A percentile compares a stretch with the other conserved stretches of the same genome.
phyloP scores from a whole-genome alignment of 2,329 filamentous ascomycete genomes.

The Canariomyces notabilis region DNA sequence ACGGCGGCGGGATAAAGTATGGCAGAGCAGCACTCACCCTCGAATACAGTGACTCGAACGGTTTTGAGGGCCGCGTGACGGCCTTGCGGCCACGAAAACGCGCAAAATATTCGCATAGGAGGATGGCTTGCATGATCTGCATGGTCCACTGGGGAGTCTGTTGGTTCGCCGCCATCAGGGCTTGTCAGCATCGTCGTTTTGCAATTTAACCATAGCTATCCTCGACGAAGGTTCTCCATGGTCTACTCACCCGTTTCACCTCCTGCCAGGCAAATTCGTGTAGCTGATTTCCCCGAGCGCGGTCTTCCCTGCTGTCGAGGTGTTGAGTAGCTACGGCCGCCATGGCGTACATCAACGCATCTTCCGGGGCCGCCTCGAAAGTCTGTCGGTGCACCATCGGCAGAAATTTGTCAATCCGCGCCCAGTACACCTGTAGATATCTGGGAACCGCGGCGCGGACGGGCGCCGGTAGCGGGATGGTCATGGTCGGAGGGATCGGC shows the following conservation, averaged over 20 bases:
- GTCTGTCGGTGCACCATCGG: constrained; percentile 48
- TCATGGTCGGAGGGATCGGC: constrained; percentile 23
- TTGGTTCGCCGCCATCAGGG: constrained; percentile 17
- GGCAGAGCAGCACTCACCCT: constrained; percentile 46
- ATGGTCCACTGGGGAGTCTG: constrained; percentile 47
- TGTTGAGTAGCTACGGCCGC: constrained; percentile 53
- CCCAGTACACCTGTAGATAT: constrained; percentile 52
- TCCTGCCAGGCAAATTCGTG: constrained; percentile 49
- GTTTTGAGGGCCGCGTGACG: constrained; percentile 42
- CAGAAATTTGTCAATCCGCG: constrained; percentile 42
- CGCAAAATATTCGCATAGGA: constrained; percentile 51
- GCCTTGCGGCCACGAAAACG: constrained; percentile 50
- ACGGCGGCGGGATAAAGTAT: constrained; percentile 28
- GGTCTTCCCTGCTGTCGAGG: constrained; percentile 44
- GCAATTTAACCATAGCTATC: no score
- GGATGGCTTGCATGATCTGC: constrained; percentile 48
- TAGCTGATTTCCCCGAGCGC: constrained; percentile 44
- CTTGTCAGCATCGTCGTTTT: constrained; percentile 10
- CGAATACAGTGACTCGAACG: constrained; percentile 47
- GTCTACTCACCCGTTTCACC: constrained; percentile 45
- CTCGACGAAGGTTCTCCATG: no score
- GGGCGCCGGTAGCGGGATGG: constrained; percentile 32
- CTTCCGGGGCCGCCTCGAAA: constrained; percentile 39
- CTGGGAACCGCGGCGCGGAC: constrained; percentile 41
- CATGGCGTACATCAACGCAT: constrained; percentile 50